phyloP scores from a whole-genome alignment of 192 early-diverging fungal genomes.

The Linnemannia zychae region DNA sequence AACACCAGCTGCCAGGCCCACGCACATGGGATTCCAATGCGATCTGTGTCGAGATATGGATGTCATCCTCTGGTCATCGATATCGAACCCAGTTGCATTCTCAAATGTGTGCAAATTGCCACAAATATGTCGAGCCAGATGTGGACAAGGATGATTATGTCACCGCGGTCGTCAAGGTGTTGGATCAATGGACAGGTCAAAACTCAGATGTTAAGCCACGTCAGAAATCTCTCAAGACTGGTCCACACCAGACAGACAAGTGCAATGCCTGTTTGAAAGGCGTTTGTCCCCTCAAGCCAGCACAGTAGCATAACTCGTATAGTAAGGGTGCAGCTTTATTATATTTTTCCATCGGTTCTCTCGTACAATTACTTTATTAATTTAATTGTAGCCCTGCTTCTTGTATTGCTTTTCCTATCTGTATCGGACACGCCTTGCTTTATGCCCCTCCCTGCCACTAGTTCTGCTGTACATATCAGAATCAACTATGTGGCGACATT shows the following conservation, averaged over 20 bases:
- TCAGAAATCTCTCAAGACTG: neutral
- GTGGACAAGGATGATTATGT: conserved; percentile 4
- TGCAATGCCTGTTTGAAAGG: conserved; percentile 20
- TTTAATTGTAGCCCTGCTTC: neutral
- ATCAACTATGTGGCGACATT: neutral
- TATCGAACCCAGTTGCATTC: conserved; percentile 23
- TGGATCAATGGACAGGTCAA: conserved; percentile 23
- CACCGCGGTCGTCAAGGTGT: conserved; percentile 12
- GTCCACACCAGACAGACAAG: conserved; percentile 21
- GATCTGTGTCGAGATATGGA: conserved; percentile 21
- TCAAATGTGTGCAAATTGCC: conserved; percentile 14
- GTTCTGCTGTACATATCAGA: neutral
- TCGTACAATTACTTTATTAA: neutral
- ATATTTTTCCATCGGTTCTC: too few species aligned
- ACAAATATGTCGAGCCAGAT: conserved; percentile 11
- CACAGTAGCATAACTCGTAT: conserved; percentile 9
- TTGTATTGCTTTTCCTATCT: neutral
- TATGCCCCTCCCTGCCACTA: neutral
- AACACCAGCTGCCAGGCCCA: neutral
- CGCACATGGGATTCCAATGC: conserved; percentile 11
- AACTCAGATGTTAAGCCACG: conserved; percentile 17
- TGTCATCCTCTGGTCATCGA: conserved; percentile 25
- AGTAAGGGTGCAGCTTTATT: neutral
- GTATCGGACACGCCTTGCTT: neutral
- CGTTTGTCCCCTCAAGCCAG: conserved; percentile 1